phyloP scores from a whole-genome alignment of 2,329 filamentous ascomycete species.

The Stemphylium vesicarium region DNA sequence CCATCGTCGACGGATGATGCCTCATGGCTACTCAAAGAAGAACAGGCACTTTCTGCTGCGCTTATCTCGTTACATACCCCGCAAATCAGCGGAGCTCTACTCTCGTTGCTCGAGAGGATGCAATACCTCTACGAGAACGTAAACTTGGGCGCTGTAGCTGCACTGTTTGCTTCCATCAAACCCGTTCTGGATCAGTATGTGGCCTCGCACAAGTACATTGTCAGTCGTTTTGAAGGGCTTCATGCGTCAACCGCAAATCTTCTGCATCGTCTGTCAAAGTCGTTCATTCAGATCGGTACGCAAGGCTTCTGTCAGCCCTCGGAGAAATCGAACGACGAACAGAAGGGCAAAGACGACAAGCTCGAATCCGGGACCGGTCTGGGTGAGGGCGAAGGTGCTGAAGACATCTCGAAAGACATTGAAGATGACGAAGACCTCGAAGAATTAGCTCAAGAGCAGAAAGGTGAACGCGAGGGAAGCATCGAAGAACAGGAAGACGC shows the following conservation, averaged over 20 bases:
- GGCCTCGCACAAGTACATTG: slow-evolving; percentile 63
- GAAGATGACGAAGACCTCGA: slow-evolving; percentile 90
- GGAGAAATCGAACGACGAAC: slow-evolving; percentile 72
- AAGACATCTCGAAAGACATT: slow-evolving; percentile 98
- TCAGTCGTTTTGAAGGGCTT: slow-evolving; percentile 66
- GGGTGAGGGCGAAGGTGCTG: slow-evolving; percentile 91
- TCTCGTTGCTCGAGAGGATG: slow-evolving; percentile 55
- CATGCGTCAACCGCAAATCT: slow-evolving; percentile 77
- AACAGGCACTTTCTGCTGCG: slow-evolving; percentile 46
- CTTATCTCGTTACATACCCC: slow-evolving; percentile 66
- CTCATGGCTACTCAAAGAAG: slow-evolving; percentile 66
- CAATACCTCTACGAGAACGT: slow-evolving; percentile 50
- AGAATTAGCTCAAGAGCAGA: slow-evolving; percentile 85
- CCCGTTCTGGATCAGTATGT: slow-evolving; percentile 80
- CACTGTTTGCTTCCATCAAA: slow-evolving; percentile 65
- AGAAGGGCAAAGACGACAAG: slow-evolving; percentile 74
- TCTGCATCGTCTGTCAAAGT: slow-evolving; percentile 75
- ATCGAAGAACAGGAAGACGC: slow-evolving; percentile 84
- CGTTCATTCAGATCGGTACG: slow-evolving; percentile 77
- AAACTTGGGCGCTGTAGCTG: slow-evolving; percentile 56
- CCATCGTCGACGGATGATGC: slow-evolving; percentile 66
- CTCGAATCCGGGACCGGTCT: slow-evolving; percentile 91
- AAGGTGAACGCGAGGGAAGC: slow-evolving; percentile 64
- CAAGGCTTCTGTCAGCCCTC: slow-evolving; percentile 92
- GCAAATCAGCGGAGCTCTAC: slow-evolving; percentile 59